A percentile compares a stretch with the other conserved stretches of the same genome.
phyloP scores from a whole-genome alignment of 2,329 filamentous ascomycete species.

The Colletotrichum incanum region DNA sequence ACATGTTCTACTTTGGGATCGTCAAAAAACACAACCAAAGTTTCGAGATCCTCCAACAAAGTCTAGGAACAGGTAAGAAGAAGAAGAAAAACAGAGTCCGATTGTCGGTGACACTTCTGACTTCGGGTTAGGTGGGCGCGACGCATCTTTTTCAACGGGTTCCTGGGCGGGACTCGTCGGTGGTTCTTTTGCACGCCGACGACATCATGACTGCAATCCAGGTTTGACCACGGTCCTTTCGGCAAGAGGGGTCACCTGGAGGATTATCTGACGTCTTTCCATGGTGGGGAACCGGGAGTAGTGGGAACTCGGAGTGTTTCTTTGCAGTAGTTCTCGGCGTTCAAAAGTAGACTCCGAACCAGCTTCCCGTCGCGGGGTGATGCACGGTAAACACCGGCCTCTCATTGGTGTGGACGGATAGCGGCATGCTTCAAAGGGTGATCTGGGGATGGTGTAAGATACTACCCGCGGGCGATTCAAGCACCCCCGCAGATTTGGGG shows the following conservation, averaged over 20 bases:
- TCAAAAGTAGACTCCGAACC: constrained; percentile 29
- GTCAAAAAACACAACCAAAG: neutral
- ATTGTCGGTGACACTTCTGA: constrained; percentile 22
- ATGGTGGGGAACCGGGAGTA: constrained; percentile 5
- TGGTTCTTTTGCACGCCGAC: constrained; percentile 36
- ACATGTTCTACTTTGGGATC: neutral
- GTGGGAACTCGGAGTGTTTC: neutral
- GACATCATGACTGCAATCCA: constrained; percentile 4
- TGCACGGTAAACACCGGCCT: neutral
- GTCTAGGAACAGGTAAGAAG: neutral
- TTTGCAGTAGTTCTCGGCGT: constrained; percentile 16
- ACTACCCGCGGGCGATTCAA: constrained; percentile 1
- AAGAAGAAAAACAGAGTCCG: constrained; percentile 13
- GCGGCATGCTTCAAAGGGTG: constrained; percentile 13
- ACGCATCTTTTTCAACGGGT: constrained; percentile 39
- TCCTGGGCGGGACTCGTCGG: constrained; percentile 24
- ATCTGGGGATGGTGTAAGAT: constrained; percentile 21
- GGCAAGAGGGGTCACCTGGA: constrained; percentile 5
- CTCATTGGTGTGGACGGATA: constrained; percentile 36
- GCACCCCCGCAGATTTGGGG: constrained; percentile 27
- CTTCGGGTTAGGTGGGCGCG: constrained; percentile 41
- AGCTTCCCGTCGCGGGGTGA: neutral
- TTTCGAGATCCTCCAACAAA: neutral
- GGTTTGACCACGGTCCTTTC: constrained; percentile 6
- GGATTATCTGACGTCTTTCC: constrained; percentile 28